Conservation (phyloP, 768 basidiomycete genomes). For the Pleurotus ostreatus region DNA sequence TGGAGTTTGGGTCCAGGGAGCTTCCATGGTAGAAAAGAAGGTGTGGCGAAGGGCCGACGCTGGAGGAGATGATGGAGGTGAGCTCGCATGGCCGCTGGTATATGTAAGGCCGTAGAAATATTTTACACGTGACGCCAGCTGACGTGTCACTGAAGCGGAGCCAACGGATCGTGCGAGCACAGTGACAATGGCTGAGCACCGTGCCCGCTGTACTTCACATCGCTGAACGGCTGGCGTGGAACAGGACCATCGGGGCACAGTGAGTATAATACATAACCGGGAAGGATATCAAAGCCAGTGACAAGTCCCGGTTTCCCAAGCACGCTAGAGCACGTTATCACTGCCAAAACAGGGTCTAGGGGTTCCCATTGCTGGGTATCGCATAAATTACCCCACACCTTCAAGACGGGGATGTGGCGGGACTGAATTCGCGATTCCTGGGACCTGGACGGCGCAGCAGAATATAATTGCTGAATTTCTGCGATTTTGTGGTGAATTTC, state of each 20-base stretch:
- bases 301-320: conserved; percentile 2
- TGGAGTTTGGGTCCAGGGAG: conserved; percentile 76
- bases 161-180: not conserved
- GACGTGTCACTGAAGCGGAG: conserved; percentile 1
- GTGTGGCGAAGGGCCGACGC: conserved; percentile 1
- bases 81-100: not conserved
- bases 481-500: not conserved
- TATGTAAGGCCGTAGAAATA: not conserved
- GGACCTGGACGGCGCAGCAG: no score
- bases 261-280: no score
- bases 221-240: not conserved
- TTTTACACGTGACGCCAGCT: conserved; percentile 3
- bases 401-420: no score
- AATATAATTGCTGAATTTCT: not conserved
- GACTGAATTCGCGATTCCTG: no score
- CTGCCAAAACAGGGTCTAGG: not conserved
- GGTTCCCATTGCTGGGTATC: not conserved
- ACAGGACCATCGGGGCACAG: no score
- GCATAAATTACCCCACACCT: no score
- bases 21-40: conserved; percentile 43
- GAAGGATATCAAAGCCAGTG: no score
- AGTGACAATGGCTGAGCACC: not conserved
- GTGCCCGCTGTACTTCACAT: conserved; percentile 1
- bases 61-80: not conserved
- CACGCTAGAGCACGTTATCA: conserved; percentile 5